These are phyloP conservation scores for Syzygium oleosum DNA, from an alignment of 345 rosid genomes.

Conservation along the genomic window DNA sequence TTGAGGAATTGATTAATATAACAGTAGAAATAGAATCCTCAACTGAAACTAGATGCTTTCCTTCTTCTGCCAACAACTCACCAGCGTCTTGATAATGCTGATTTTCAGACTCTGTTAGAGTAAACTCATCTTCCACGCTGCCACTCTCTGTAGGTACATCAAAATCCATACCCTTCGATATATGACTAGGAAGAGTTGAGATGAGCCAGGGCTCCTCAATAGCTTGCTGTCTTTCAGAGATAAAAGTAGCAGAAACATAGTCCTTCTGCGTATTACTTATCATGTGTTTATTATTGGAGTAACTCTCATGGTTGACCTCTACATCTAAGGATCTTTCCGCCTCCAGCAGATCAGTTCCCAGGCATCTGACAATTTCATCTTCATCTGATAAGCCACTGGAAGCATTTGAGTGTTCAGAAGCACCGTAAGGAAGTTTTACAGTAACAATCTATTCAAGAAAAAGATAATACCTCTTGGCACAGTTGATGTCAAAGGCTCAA, in stretches of 20 bases:
- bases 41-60: conserved; percentile 19
- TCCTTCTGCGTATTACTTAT: conserved; percentile 11
- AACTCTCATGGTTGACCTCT: conserved; percentile 22
- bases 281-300: conserved; percentile 16
- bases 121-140: conserved; percentile 8
- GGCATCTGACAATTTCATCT: conserved; percentile 16
- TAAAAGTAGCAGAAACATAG: conserved; percentile 12
- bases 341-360: conserved; percentile 12
- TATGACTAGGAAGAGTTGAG: conserved; percentile 18
- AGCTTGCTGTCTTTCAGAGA: conserved; percentile 58
- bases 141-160: neutral
- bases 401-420: conserved; percentile 85
- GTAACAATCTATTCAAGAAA: conserved; percentile 4
- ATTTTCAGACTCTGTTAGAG: conserved; percentile 11
- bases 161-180: conserved; percentile 12
- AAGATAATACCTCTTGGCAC: conserved; percentile 53
- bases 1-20: conserved; percentile 79
- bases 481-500: conserved; percentile 17
- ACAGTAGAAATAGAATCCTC: conserved; percentile 46
- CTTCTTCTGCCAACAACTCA: conserved; percentile 38
- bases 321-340: conserved; percentile 25
- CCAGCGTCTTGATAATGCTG: conserved; percentile 29
- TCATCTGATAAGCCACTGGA: conserved; percentile 97
- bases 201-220: conserved; percentile 92
- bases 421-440: conserved; percentile 21